phyloP scores from a whole-genome alignment of 1,284 basidiomycete genomes.

The Ustilago trichophora region DNA sequence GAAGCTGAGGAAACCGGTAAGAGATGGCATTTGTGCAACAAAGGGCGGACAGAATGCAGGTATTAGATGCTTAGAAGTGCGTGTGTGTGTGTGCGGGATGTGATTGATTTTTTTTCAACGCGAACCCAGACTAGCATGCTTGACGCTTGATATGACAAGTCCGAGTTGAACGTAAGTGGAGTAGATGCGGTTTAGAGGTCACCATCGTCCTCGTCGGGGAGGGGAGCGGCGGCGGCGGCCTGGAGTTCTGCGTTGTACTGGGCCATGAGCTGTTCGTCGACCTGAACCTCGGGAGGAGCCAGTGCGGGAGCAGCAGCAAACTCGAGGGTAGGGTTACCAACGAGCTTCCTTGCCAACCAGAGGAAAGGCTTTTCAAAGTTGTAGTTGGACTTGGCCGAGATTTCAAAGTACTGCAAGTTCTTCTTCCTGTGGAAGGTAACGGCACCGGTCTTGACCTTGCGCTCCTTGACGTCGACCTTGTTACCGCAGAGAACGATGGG shows the following conservation, averaged over 20 bases:
- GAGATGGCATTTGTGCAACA: conserved; percentile 20
- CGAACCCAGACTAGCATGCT: too few species aligned
- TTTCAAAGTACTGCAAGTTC: conserved; percentile 99
- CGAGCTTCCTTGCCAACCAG: conserved; percentile 97
- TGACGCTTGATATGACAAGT: too few species aligned
- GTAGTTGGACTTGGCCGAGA: conserved; percentile 99
- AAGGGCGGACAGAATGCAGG: conserved; percentile 21
- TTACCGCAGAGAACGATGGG: conserved; percentile 99
- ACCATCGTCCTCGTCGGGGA: conserved; percentile 71
- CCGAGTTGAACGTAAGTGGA: too few species aligned
- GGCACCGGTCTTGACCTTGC: conserved; percentile 98
- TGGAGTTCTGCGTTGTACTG: conserved; percentile 85
- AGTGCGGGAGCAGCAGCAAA: conserved; percentile 97
- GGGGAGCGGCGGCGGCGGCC: conserved; percentile 69
- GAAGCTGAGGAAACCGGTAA: conserved; percentile 4
- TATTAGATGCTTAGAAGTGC: too few species aligned
- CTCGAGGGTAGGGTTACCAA: conserved; percentile 88
- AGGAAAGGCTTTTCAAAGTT: conserved; percentile 99
- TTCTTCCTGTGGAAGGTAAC: conserved; percentile 99
- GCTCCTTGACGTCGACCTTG: conserved; percentile 99
- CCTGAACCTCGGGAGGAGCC: conserved; percentile 88
- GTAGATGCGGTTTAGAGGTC: conserved; percentile 65
- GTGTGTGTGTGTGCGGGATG: too few species aligned
- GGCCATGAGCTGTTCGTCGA: conserved; percentile 83
- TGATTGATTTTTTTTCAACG: too few species aligned